Evolutionary conservation across 2,329 filamentous ascomycete genomes (phyloP).

Genomic region (Fusarium nurragi): DNA sequence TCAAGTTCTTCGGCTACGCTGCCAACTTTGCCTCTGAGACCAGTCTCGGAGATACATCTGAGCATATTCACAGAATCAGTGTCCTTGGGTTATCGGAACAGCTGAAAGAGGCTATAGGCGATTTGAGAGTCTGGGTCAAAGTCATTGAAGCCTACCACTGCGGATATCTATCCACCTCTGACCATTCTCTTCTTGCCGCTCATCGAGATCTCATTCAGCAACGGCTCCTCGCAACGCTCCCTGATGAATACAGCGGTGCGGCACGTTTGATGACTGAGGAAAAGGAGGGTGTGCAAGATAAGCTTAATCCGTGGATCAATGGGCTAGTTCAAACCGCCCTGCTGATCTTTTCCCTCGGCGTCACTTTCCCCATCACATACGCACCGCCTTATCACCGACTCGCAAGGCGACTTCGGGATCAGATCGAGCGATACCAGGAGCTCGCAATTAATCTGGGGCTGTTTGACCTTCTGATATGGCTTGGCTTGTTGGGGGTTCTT

Average conservation of each 20-base stretch:
- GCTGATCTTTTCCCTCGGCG: not conserved
- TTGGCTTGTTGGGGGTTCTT: not conserved
- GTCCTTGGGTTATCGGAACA: not conserved
- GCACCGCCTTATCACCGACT: not conserved
- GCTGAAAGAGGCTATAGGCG: not conserved
- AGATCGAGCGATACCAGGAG: not conserved
- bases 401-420: not conserved
- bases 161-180: not conserved
- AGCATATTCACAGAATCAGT: not conserved
- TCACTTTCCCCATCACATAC: not conserved
- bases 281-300: accelerated
- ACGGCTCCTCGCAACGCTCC: not conserved
- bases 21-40: accelerated
- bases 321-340: not conserved
- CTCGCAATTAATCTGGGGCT: accelerated
- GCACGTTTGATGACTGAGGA: accelerated
- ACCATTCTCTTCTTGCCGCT: slow-evolving; percentile 1
- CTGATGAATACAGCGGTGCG: not conserved
- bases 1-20: not conserved
- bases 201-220: slow-evolving; percentile 15
- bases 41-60: accelerated
- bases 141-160: not conserved
- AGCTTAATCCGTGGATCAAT: not conserved
- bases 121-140: not conserved
- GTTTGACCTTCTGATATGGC: not conserved